Evolutionary conservation across 2,329 filamentous ascomycete species (phyloP).

Genomic region (Aureobasidium pullulans): DNA sequence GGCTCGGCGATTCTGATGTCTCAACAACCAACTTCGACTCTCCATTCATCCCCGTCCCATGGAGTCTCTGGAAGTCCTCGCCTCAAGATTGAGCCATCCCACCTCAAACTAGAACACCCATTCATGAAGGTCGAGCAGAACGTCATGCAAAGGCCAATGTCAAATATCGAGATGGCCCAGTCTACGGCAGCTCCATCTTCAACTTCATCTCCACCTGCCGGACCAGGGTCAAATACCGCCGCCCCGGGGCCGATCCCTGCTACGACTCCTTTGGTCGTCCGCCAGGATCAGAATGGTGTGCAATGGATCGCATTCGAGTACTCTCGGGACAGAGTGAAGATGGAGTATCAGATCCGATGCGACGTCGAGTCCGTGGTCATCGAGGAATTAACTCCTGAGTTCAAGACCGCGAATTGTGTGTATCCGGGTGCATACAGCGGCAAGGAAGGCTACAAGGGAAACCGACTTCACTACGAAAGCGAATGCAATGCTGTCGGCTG

Average conservation of each 20-base stretch:
- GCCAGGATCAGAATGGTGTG: conserved; percentile 91
- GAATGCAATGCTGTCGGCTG: conserved; percentile 99
- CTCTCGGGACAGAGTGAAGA: conserved; percentile 92
- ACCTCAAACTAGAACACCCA: conserved; percentile 3
- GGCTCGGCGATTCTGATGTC: conserved; percentile 46
- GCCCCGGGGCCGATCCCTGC: conserved; percentile 94
- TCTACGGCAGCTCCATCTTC: neutral
- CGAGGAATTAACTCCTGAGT: conserved; percentile 74
- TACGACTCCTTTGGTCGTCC: conserved; percentile 86
- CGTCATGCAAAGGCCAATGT: conserved; percentile 50
- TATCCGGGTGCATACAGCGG: conserved; percentile 91
- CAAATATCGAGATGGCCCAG: conserved; percentile 31
- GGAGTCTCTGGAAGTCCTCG: conserved; percentile 57
- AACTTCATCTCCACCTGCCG: conserved; percentile 26
- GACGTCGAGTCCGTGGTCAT: conserved; percentile 96
- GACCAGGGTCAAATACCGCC: conserved; percentile 65
- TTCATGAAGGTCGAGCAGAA: conserved; percentile 27
- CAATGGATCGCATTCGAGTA: conserved; percentile 99
- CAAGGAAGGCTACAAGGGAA: conserved; percentile 94
- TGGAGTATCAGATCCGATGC: conserved; percentile 98
- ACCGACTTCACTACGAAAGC: conserved; percentile 91
- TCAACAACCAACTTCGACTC: conserved; percentile 35
- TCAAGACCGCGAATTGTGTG: conserved; percentile 97
- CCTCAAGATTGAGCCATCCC: conserved; percentile 31
- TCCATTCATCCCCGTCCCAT: conserved; percentile 30